phyloP scores from a whole-genome alignment of 345 rosid genomes.

The Kernera saxatilis region DNA sequence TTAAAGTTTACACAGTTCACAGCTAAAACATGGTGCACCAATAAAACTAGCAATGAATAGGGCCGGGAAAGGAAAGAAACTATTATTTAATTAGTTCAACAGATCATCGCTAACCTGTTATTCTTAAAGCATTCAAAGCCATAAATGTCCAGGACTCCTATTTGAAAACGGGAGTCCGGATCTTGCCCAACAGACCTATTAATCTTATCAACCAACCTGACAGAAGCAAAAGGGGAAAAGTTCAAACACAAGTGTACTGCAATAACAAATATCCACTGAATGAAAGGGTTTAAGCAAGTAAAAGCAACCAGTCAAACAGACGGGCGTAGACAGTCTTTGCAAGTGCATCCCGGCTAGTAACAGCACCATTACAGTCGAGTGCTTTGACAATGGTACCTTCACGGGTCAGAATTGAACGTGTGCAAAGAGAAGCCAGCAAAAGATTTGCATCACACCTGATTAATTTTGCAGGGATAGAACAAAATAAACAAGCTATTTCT shows the following conservation, averaged over 20 bases:
- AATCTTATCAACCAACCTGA: conserved; percentile 92
- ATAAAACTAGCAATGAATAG: not conserved
- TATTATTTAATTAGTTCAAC: not conserved
- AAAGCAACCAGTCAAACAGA: conserved; percentile 81
- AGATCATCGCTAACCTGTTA: conserved; percentile 56
- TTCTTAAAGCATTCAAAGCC: conserved; percentile 93
- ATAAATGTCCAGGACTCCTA: conserved; percentile 95
- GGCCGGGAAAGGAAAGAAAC: not conserved
- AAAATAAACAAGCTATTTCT: conserved; percentile 10
- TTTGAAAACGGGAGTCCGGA: conserved; percentile 55
- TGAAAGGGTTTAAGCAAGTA: conserved; percentile 6
- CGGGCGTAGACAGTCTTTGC: conserved; percentile 94
- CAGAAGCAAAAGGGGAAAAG: conserved; percentile 13
- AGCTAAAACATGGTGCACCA: conserved; percentile 5
- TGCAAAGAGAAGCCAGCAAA: conserved; percentile 70
- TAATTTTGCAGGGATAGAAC: conserved; percentile 13
- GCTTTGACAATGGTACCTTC: conserved; percentile 90
- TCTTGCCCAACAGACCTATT: conserved; percentile 96
- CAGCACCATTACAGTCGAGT: conserved; percentile 90
- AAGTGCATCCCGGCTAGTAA: conserved; percentile 90
- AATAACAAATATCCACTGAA: conserved; percentile 10
- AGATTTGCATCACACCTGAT: conserved; percentile 81
- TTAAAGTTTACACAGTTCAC: conserved; percentile 3
- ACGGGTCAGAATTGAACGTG: conserved; percentile 92
- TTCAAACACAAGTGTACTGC: not conserved